Percentiles rank a stretch among this genome's conserved stretches.
These are phyloP conservation scores for Prunus davidiana DNA, from an alignment of 306 rosid species.

Conservation along the genomic window DNA sequence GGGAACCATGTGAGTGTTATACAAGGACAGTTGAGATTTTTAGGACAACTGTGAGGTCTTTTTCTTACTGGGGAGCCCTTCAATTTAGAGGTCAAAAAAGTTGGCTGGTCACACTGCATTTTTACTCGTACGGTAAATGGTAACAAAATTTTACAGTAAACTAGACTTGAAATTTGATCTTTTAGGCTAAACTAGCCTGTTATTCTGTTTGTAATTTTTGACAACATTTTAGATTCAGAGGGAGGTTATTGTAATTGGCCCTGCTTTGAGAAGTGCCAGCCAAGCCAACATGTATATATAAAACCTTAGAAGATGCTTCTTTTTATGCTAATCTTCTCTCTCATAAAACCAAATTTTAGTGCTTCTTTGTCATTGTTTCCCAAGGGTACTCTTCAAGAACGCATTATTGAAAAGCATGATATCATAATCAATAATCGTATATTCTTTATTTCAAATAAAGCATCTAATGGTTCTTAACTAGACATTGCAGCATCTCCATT, in stretches of 20 bases:
- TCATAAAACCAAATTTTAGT: not conserved
- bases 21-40: not conserved
- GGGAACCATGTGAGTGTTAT: not conserved
- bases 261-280: not conserved
- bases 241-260: not conserved
- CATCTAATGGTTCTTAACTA: conserved; percentile 29
- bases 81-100: conserved; percentile 3
- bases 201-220: not conserved
- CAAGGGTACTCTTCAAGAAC: conserved; percentile 11
- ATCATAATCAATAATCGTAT: conserved; percentile 17
- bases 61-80: not conserved
- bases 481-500: conserved; percentile 27
- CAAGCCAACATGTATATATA: not conserved
- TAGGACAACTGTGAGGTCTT: not conserved
- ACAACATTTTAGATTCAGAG: not conserved
- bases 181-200: no score
- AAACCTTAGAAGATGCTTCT: not conserved
- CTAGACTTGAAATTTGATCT: not conserved
- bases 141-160: not conserved
- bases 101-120: not conserved
- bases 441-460: conserved; percentile 22
- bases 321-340: not conserved
- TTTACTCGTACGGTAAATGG: not conserved
- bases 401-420: conserved; percentile 4
- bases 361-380: conserved; percentile 2